Conservation (phyloP, 1,139 yeast genomes). For the Zhuliangozyma blackwelliae region DNA sequence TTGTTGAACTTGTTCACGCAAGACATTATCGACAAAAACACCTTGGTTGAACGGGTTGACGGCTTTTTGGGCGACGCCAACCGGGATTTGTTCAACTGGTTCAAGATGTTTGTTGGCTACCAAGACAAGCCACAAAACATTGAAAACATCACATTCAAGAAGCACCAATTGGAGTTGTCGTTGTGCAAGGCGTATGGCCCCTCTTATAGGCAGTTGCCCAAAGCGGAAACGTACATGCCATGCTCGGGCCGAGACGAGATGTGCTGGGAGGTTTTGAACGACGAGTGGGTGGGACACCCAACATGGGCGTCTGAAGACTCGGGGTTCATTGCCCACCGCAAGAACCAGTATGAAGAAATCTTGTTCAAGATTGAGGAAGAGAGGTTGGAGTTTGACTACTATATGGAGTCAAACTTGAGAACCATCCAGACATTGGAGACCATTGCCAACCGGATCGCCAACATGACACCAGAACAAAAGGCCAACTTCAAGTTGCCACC, state of each 20-base stretch:
- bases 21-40: conserved; percentile 79
- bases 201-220: conserved; percentile 87
- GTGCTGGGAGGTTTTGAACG: conserved; percentile 98
- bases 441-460: conserved; percentile 88
- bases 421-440: conserved; percentile 95
- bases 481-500: conserved; percentile 82
- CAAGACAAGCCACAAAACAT: conserved; percentile 74
- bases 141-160: conserved; percentile 83
- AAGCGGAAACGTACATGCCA: conserved; percentile 94
- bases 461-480: conserved; percentile 89
- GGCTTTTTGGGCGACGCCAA: conserved; percentile 75
- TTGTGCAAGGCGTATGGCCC: conserved; percentile 91
- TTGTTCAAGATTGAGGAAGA: conserved; percentile 95
- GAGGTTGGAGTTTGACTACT: conserved; percentile 92
- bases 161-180: conserved; percentile 84
- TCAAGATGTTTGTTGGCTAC: conserved; percentile 85
- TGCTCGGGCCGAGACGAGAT: conserved; percentile 97
- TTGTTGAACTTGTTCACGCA: conserved; percentile 82
- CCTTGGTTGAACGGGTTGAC: conserved; percentile 80
- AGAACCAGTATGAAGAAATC: conserved; percentile 95
- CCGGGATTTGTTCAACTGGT: conserved; percentile 82
- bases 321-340: conserved; percentile 95
- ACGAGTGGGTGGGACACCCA: conserved; percentile 99
- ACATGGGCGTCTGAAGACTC: conserved; percentile 99
- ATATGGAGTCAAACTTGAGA: conserved; percentile 90